Percentiles rank a stretch among this genome's conserved stretches.
Evolutionary conservation across 1,284 basidiomycete genomes (phyloP).

Genomic region (Vanrija humicola): DNA sequence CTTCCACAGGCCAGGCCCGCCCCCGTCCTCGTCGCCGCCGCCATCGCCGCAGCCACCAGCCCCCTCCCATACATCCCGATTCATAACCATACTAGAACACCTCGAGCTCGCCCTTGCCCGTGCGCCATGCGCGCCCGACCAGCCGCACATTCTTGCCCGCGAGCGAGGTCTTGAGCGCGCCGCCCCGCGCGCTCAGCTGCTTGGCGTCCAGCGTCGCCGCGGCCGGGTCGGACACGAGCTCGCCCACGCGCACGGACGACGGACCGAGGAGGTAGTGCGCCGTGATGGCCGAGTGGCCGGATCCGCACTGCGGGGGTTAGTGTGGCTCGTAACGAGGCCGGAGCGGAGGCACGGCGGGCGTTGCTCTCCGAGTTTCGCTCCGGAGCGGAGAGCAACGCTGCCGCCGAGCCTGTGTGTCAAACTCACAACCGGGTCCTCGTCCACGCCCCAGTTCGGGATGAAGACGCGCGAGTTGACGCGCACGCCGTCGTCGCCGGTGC

Average conservation of each 20-base stretch:
- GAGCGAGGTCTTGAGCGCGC: conserved; percentile 7
- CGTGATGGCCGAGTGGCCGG: conserved; percentile 33
- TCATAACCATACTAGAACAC: background rate
- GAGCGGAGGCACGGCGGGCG: background rate
- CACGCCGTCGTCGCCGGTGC: background rate
- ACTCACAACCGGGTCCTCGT: conserved; percentile 42
- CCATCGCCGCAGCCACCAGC: no score
- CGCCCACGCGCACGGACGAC: background rate
- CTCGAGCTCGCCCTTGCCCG: conserved; percentile 1
- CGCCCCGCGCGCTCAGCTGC: conserved; percentile 12
- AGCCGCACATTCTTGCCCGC: conserved; percentile 8
- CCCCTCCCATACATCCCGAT: no score
- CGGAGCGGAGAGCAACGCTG: background rate
- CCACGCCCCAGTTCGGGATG: conserved; percentile 23
- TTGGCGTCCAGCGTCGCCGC: conserved; percentile 6
- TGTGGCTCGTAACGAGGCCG: background rate
- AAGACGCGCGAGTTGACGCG: conserved; percentile 28
- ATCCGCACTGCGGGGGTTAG: conserved; percentile 25
- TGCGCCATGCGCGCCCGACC: conserved; percentile 8
- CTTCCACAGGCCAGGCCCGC: no score
- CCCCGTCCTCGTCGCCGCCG: no score
- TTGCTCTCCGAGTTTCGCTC: background rate
- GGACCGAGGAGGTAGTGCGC: conserved; percentile 29
- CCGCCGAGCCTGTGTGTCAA: background rate
- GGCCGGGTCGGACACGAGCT: background rate